Conservation (phyloP, 345 rosid species). For the Gossypium thurberi region DNA sequence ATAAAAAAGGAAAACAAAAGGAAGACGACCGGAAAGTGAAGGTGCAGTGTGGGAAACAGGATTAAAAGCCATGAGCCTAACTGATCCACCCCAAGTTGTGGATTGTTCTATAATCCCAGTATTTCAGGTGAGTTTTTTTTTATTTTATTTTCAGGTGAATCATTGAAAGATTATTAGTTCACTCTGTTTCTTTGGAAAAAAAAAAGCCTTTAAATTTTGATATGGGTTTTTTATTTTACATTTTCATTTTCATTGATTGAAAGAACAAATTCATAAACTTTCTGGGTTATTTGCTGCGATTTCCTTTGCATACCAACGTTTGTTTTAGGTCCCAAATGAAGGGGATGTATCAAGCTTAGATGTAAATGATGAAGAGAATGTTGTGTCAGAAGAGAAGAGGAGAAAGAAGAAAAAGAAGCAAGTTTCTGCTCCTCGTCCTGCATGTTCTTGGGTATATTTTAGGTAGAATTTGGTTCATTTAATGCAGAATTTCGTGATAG, state of each 20-base stretch:
- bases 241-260: neutral
- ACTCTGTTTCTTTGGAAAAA: too few relatives aligned
- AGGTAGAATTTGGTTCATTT: constrained; percentile 21
- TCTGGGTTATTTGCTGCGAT: neutral
- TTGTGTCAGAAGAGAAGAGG: constrained; percentile 24
- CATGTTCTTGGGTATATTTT: constrained; percentile 48
- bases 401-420: constrained; percentile 33
- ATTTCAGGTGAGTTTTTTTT: neutral
- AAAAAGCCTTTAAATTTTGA: neutral
- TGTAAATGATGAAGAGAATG: constrained; percentile 24
- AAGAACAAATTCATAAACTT: neutral
- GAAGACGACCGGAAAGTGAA: neutral
- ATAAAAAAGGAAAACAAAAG: too few relatives aligned
- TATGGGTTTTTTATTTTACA: neutral
- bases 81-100: neutral
- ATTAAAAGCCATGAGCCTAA: neutral
- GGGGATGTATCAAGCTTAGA: constrained; percentile 15
- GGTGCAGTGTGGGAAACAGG: neutral
- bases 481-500: neutral
- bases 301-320: neutral
- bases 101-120: neutral
- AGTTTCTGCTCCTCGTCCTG: constrained; percentile 35
- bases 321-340: constrained; percentile 31
- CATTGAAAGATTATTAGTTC: neutral
- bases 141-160: neutral